Conservation (phyloP, 2,329 filamentous ascomycete species). For the Diaporthe aspalathi region DNA sequence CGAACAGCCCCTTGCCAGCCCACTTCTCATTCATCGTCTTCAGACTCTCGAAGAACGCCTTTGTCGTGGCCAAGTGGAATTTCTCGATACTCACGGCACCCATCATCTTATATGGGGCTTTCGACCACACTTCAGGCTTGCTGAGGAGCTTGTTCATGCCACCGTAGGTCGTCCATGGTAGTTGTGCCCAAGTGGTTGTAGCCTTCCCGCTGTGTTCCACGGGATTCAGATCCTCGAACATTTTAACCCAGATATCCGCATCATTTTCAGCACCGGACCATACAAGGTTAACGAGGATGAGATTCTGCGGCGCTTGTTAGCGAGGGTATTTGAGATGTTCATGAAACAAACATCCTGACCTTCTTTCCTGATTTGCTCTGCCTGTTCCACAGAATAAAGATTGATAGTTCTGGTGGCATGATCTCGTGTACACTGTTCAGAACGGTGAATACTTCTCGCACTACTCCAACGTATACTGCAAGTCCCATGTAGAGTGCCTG, state of each 20-base stretch:
- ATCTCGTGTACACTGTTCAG: background rate
- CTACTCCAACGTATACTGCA: constrained; percentile 6
- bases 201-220: constrained; percentile 9
- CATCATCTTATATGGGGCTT: constrained; percentile 4
- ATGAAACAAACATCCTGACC: background rate
- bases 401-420: constrained; percentile 13
- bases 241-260: background rate
- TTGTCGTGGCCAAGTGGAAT: background rate
- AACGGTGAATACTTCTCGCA: constrained; percentile 5
- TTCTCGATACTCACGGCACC: constrained; percentile 15
- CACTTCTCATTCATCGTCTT: constrained; percentile 26
- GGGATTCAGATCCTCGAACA: background rate
- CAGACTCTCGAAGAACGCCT: background rate
- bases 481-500: constrained; percentile 15
- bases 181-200: background rate
- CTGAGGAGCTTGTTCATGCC: constrained; percentile 17
- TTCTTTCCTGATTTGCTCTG: background rate
- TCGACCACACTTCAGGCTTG: constrained; percentile 16
- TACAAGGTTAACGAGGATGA: constrained; percentile 17
- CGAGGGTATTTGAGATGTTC: fast-evolving
- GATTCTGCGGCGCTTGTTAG: background rate
- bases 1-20: constrained; percentile 19
- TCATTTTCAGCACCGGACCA: constrained; percentile 7
- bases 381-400: constrained; percentile 14
- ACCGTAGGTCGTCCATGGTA: constrained; percentile 25